Percentiles rank a stretch among this genome's conserved stretches.
phyloP scores from a whole-genome alignment of 345 rosid genomes.

The Citrus cavaleriei region DNA sequence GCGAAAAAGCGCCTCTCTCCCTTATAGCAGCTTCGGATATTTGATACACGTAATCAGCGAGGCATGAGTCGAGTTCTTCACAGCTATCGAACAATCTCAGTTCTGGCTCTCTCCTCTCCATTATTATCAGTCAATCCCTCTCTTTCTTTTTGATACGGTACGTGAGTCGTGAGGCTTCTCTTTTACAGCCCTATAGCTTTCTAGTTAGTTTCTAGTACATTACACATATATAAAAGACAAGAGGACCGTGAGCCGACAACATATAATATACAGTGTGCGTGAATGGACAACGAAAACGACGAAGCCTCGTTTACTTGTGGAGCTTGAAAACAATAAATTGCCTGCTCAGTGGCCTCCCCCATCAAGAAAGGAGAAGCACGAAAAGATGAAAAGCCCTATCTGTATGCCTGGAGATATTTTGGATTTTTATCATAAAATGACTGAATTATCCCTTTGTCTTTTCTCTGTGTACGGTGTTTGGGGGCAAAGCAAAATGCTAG shows the following conservation, averaged over 20 bases:
- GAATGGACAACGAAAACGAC: background rate
- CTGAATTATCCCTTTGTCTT: background rate
- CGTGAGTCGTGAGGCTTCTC: background rate
- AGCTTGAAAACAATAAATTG: background rate
- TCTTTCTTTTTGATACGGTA: background rate
- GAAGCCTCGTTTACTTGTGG: background rate
- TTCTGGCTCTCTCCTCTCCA: conserved; percentile 15
- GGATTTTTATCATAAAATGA: background rate
- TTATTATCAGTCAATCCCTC: background rate
- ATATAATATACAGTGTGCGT: background rate
- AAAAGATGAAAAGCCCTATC: background rate
- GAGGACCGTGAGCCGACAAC: background rate
- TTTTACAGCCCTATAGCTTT: background rate
- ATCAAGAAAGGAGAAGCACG: conserved; percentile 1
- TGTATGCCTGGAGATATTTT: background rate
- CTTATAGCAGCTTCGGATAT: conserved; percentile 24
- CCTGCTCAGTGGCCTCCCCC: background rate
- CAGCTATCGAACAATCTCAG: conserved; percentile 21
- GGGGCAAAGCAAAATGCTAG: background rate
- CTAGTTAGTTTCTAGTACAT: too few species aligned
- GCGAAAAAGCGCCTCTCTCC: conserved; percentile 35
- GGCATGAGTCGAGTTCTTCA: conserved; percentile 21
- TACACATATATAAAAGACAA: background rate
- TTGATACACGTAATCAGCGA: conserved; percentile 24
- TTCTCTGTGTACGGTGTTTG: background rate